Percentiles rank a stretch among this genome's conserved stretches.
These are phyloP conservation scores for Cucurbita pepo DNA, from an alignment of 306 rosid species.

Conservation along the genomic window DNA sequence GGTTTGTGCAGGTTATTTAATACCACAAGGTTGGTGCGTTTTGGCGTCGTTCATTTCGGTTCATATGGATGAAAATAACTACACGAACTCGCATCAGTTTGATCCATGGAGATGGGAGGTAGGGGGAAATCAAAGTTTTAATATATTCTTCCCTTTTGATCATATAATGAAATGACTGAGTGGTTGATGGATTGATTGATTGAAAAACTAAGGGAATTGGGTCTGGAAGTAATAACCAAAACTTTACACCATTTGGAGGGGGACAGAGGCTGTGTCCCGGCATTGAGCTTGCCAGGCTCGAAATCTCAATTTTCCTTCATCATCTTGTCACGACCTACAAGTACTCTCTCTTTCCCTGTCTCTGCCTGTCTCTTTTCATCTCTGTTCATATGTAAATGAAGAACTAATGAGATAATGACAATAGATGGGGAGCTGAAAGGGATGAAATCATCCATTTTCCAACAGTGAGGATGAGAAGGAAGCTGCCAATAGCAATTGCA, in stretches of 20 bases:
- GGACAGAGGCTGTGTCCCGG: constrained; percentile 95
- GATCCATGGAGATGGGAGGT: constrained; percentile 98
- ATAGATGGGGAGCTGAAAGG: constrained; percentile 11
- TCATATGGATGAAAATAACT: constrained; percentile 53
- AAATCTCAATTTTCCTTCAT: constrained; percentile 51
- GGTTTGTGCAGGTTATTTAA: constrained; percentile 41
- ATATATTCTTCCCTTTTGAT: not conserved
- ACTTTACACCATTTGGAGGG: constrained; percentile 76
- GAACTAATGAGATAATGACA: no score
- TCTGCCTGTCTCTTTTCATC: not conserved
- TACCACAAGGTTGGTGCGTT: constrained; percentile 64
- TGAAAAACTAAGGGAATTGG: constrained; percentile 6
- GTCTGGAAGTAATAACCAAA: constrained; percentile 21
- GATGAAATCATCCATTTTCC: constrained; percentile 13
- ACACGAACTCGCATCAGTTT: constrained; percentile 50
- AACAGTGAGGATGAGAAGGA: constrained; percentile 12
- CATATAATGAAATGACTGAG: not conserved
- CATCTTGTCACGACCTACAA: constrained; percentile 49
- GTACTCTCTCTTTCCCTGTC: constrained; percentile 14
- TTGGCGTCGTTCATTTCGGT: constrained; percentile 69
- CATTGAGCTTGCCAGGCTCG: constrained; percentile 62
- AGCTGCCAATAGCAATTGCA: constrained; percentile 9
- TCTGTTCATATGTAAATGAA: not conserved
- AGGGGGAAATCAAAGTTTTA: not conserved
- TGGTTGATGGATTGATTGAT: not conserved